Conservation (phyloP, 2,329 filamentous ascomycete genomes). For the Paraphoma sp. region DNA sequence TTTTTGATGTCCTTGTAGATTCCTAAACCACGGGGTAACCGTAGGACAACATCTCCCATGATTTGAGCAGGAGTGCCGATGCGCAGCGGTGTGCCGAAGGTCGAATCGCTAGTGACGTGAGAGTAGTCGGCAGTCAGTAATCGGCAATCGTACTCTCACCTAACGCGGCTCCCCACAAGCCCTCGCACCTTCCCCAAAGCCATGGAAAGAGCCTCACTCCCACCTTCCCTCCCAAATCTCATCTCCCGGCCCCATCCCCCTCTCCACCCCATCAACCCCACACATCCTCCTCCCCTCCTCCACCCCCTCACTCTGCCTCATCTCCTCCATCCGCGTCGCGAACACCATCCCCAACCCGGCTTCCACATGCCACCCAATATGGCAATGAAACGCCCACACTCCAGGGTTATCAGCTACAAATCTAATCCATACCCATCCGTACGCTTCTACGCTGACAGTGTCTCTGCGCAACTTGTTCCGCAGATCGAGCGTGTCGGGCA, state of each 20-base stretch:
- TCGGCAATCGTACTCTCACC: background rate
- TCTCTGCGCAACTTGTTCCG: constrained; percentile 66
- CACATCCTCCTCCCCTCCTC: constrained; percentile 56
- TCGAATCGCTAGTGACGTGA: no score
- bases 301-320: constrained; percentile 55
- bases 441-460: constrained; percentile 68
- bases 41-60: no score
- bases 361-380: constrained; percentile 69
- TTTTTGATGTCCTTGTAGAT: no score
- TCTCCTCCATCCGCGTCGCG: constrained; percentile 55
- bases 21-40: no score
- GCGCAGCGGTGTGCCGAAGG: background rate
- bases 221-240: background rate
- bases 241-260: background rate
- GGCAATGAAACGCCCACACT: constrained; percentile 71
- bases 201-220: background rate
- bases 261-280: constrained; percentile 5
- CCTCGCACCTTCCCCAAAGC: background rate
- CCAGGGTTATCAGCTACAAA: constrained; percentile 70
- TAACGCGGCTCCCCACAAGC: background rate
- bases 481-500: constrained; percentile 23
- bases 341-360: constrained; percentile 62
- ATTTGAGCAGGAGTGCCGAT: no score
- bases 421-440: constrained; percentile 70
- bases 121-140: no score